A percentile compares a stretch with the other conserved stretches of the same genome.
These are phyloP conservation scores for Beta vulgaris DNA, from an alignment of 148 eudicot genomes.

Conservation along the genomic window DNA sequence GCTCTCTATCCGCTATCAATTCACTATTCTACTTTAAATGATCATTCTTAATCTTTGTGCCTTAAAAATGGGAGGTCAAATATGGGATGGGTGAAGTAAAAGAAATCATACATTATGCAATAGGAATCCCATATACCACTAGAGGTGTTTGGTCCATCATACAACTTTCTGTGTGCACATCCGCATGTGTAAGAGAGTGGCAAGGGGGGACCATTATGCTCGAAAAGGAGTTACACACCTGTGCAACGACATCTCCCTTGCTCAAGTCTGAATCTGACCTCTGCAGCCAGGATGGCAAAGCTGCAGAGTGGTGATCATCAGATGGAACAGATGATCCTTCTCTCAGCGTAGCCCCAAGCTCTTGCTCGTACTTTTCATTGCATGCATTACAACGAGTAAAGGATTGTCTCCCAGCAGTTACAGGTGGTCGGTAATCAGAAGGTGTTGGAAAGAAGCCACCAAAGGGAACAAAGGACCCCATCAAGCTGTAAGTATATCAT, in stretches of 20 bases:
- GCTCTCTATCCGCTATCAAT: too few relatives aligned
- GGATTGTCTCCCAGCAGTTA: conserved; percentile 32
- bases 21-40: too few relatives aligned
- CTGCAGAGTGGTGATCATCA: conserved; percentile 41
- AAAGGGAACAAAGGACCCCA: conserved; percentile 97
- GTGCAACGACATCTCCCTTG: conserved; percentile 37
- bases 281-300: conserved; percentile 56
- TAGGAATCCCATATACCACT: too few relatives aligned
- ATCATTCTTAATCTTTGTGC: too few relatives aligned
- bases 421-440: conserved; percentile 47
- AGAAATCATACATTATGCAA: not conserved
- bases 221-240: conserved; percentile 51
- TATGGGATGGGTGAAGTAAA: too few relatives aligned
- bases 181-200: not conserved
- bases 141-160: too few relatives aligned
- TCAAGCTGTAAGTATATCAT: conserved; percentile 60
- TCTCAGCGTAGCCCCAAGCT: conserved; percentile 43
- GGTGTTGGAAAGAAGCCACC: conserved; percentile 85
- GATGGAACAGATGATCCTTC: conserved; percentile 44
- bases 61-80: too few relatives aligned
- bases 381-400: conserved; percentile 46
- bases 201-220: conserved; percentile 4
- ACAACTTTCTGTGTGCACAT: not conserved
- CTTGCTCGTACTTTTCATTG: conserved; percentile 66
- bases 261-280: conserved; percentile 38